Conservation (phyloP, 208 protist genomes). For the Acanthamoeba royreba region DNA sequence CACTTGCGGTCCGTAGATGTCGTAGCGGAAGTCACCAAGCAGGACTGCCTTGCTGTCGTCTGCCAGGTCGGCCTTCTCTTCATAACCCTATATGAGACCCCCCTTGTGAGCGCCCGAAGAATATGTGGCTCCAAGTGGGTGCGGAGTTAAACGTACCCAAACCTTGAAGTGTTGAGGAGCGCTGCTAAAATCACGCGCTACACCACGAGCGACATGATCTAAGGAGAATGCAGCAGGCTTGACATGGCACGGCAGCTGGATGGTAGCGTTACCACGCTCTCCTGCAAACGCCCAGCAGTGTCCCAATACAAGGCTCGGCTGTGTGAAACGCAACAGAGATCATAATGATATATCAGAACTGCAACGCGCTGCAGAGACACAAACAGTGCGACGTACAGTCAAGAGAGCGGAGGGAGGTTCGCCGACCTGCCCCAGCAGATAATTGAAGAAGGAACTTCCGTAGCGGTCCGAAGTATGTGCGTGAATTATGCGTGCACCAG, state of each 20-base stretch:
- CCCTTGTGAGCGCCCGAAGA: too few species aligned
- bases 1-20: conserved; percentile 31
- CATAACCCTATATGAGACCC: conserved; percentile 8
- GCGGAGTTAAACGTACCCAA: background rate
- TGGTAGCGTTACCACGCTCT: background rate
- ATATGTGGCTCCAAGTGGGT: background rate
- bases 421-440: background rate
- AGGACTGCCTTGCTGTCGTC: background rate
- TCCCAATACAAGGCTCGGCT: conserved; percentile 18
- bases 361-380: background rate
- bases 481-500: conserved; percentile 6
- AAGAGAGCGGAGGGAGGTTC: conserved; percentile 1
- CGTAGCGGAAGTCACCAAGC: conserved; percentile 35
- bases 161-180: conserved; percentile 27
- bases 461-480: conserved; percentile 9
- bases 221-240: background rate
- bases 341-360: background rate
- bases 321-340: background rate
- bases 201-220: conserved; percentile 6
- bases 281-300: conserved; percentile 41
- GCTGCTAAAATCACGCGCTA: conserved; percentile 26
- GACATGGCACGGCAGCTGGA: background rate
- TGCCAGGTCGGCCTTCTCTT: background rate
- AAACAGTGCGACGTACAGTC: background rate
- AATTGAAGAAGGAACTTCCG: background rate